These are phyloP conservation scores for Pseudocercospora eumusae DNA, from an alignment of 2,329 filamentous ascomycete genomes.

Conservation along the genomic window DNA sequence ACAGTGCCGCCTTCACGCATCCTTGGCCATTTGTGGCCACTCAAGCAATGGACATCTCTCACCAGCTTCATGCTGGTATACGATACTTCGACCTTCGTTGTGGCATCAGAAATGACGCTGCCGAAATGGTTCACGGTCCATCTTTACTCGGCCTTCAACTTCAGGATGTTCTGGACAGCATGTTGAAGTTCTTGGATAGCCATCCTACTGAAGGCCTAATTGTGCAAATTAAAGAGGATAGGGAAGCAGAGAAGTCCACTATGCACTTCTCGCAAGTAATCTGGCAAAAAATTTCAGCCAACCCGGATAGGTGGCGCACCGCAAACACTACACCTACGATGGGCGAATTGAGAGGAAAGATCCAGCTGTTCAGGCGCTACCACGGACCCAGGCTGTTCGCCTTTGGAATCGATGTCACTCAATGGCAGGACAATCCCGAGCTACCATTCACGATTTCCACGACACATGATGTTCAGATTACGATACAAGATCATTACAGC, in stretches of 20 bases:
- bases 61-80: constrained; percentile 40
- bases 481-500: constrained; percentile 53
- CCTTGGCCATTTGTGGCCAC: constrained; percentile 41
- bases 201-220: constrained; percentile 39
- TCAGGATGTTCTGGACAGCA: constrained; percentile 31
- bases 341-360: constrained; percentile 39
- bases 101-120: constrained; percentile 36
- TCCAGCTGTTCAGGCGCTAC: constrained; percentile 43
- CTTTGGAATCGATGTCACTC: constrained; percentile 40
- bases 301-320: constrained; percentile 39
- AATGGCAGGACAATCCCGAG: constrained; percentile 41
- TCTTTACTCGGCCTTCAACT: constrained; percentile 37
- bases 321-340: constrained; percentile 39
- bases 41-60: constrained; percentile 35
- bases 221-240: constrained; percentile 42
- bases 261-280: constrained; percentile 46
- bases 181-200: constrained; percentile 37
- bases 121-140: constrained; percentile 42
- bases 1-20: constrained; percentile 41
- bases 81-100: constrained; percentile 43
- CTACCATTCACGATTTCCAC: constrained; percentile 44
- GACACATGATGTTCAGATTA: constrained; percentile 42
- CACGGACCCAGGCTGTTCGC: constrained; percentile 25
- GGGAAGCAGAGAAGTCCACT: constrained; percentile 36
- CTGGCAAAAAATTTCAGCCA: constrained; percentile 27